Percentiles rank a stretch among this genome's conserved stretches.
Evolutionary conservation across 192 early-diverging fungal species (phyloP).

Genomic region (Chytriomyces hyalinus): DNA sequence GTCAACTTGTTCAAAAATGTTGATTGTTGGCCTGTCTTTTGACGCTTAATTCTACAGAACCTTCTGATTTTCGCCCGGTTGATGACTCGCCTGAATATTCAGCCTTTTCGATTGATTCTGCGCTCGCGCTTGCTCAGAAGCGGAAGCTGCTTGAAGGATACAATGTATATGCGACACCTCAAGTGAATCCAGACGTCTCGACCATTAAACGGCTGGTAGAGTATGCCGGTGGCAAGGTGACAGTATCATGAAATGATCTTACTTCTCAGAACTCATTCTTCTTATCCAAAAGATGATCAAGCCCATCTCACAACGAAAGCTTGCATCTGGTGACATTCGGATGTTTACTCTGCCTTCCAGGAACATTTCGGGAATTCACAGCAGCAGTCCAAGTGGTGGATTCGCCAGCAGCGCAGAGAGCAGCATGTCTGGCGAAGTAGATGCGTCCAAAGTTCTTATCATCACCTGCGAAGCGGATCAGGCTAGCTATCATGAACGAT

Average conservation of each 20-base stretch:
- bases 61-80: constrained; percentile 7
- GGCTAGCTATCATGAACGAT: background rate
- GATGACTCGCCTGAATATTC: constrained; percentile 13
- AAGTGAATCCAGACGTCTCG: background rate
- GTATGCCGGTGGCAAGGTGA: constrained; percentile 28
- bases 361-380: background rate
- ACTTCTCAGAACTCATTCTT: no score
- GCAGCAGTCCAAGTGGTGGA: constrained; percentile 1
- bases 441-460: background rate
- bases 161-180: constrained; percentile 30
- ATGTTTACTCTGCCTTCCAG: constrained; percentile 8
- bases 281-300: background rate
- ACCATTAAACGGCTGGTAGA: constrained; percentile 23
- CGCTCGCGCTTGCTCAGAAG: background rate
- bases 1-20: background rate
- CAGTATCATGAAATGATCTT: background rate
- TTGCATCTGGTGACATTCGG: constrained; percentile 9
- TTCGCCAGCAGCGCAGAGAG: background rate
- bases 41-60: constrained; percentile 4
- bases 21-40: background rate
- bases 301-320: constrained; percentile 3
- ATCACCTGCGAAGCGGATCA: constrained; percentile 16
- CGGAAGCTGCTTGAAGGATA: constrained; percentile 17
- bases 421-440: background rate
- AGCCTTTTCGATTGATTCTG: constrained; percentile 1